phyloP scores from a whole-genome alignment of 108 stramenopile species.

The Aurantiochytrium sp. region DNA sequence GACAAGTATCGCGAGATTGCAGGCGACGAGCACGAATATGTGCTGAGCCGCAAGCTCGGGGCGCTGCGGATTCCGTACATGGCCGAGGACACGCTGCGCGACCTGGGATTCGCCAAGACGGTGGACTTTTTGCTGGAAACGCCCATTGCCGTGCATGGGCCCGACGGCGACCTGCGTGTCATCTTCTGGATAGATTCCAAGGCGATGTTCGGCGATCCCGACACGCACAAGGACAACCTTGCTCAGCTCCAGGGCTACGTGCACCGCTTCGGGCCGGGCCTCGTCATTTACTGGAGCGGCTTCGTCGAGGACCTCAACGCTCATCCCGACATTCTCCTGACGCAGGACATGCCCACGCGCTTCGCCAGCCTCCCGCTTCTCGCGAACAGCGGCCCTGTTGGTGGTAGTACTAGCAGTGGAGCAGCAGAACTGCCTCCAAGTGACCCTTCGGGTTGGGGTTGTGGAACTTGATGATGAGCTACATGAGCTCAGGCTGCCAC shows the following conservation, averaged over 20 bases:
- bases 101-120: not conserved
- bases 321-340: not conserved
- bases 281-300: slow-evolving; percentile 42
- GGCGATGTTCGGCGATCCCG: slow-evolving; percentile 40
- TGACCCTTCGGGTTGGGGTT: too few relatives aligned
- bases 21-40: not conserved
- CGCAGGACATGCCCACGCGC: not conserved
- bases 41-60: not conserved
- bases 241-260: slow-evolving; percentile 32
- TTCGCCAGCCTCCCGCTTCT: not conserved
- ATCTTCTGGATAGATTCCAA: slow-evolving; percentile 39
- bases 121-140: not conserved
- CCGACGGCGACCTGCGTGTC: not conserved
- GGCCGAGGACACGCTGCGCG: not conserved
- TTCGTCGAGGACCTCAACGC: slow-evolving; percentile 32
- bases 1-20: not conserved
- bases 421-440: too few relatives aligned
- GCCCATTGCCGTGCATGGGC: not conserved
- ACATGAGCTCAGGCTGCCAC: too few relatives aligned
- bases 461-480: too few relatives aligned
- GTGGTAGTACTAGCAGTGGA: too few relatives aligned
- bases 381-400: too few relatives aligned
- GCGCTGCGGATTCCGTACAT: not conserved
- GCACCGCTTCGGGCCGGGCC: slow-evolving; percentile 35
- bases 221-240: slow-evolving; percentile 14